Evolutionary conservation across 257 asterid genomes (phyloP), one percentile per base, ranked within the genome.

Genomic region (Solanum dulcamara): DNA sequence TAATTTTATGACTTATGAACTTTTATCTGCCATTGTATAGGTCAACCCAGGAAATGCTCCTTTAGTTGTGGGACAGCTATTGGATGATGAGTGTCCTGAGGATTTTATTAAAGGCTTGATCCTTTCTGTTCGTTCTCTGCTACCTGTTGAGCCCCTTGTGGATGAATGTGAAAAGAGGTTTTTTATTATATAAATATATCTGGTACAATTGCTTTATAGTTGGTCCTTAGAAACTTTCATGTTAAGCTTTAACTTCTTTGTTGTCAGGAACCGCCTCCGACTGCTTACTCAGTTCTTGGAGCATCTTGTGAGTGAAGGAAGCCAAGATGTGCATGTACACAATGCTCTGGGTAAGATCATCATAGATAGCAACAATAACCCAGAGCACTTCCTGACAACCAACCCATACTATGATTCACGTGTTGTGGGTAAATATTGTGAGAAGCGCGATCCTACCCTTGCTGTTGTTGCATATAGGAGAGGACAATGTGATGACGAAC

Each of bases 301-400:
- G 95, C 99, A 95, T 91, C 99, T 97, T 88, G 99, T 97, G 95
- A 95, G 98, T 70, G 99, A 97, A 90, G 99, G 99, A 89, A 95
- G 99, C 92, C 99, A 97, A 88, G 99, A 97, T 89, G 99, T 97
- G 64, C 99, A 97, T 84, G 99, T 97, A 62, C 99, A 97, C 93
- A 97, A 97, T 88, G 99, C 99, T 81, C 91, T 97, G 91, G 99
- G 99, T 77, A 97, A 97, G 93, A 97, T 97, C 89, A 95, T 97
- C 80, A 97, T 97, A 84, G 99, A 97, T 83, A 97, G 98, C 91
- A 97, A 97, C 88, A 97, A 97, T 90, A 97, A 97, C 81, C 98
- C 99, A 1, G 99, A 97, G 90, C 99, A 97, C 90, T 97, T 97
- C 90, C 98, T 97, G 86, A 97, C 99, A 53, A 95, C 99, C 89